Evolutionary conservation across 192 early-diverging fungal genomes (phyloP), one percentile per base, ranked within the genome.

Genomic region (Pilobolus umbonatus): DNA sequence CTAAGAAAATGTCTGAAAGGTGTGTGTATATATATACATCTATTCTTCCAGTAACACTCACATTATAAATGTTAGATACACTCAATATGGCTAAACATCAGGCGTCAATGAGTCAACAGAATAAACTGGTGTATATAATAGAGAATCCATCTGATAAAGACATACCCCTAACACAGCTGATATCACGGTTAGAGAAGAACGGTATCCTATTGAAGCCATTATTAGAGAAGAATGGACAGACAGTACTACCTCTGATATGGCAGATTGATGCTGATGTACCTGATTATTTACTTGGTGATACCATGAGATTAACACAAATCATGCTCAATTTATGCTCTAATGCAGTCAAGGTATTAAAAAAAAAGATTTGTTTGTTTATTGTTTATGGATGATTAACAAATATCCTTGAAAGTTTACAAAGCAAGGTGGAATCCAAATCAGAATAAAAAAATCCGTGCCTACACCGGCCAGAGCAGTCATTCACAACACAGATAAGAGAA

Each of bases 1-100:
- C 30, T 79, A 31, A 67, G 71, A 45, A 79, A 79, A 57, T 79
- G 77, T 55, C 29, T 79, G 31, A 79, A 79, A 79, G 77, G 77
- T 75, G 71, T 30, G 26, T 19, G 34, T 34, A n/a, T 29, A 12
- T 50, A 25, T 21, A 8, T n/a, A 14, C 19, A n/a, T 26, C n/a
- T 12, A 5, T 43, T 47, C 17, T 59, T 5, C 21, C 40, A 43
- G 17, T 2, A 5, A 21, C 8, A 17, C 8, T 44, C n/a, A 17
- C 17, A 17, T 17, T 52, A 52, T 44, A 17, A 36, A 44, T 19
- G 17, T 38, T 40, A 70, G 68, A 70, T 40, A 55, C 68, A n/a
- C 51, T 70, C 29, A 70, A 70, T 59, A 70, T 70, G 68, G 68
- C 68, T 32, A 62, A 62, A 24, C 68, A 70, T 60, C 68, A 70